These are phyloP conservation scores for Ambispora gerdemannii DNA, from an alignment of 192 early-diverging fungal species.

Conservation along the genomic window DNA sequence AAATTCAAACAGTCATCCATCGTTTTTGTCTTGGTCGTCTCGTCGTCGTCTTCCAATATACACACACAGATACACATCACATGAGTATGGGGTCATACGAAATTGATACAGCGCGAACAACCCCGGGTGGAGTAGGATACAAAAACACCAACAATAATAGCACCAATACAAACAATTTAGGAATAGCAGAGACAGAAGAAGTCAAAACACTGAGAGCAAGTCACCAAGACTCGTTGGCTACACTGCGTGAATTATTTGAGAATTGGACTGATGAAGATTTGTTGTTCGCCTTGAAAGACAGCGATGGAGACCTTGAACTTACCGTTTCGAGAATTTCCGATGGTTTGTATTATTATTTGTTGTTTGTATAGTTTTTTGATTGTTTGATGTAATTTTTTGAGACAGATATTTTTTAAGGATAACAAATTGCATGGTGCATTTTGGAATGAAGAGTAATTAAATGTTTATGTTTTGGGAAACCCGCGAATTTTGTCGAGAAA, in stretches of 20 bases:
- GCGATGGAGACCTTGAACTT: conserved; percentile 77
- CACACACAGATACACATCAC: background rate
- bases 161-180: too few relatives aligned
- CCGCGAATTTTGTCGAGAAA: too few relatives aligned
- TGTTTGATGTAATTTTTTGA: background rate
- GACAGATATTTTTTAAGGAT: background rate
- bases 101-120: conserved; percentile 24
- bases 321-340: conserved; percentile 80
- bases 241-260: conserved; percentile 68
- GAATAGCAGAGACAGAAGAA: conserved; percentile 53
- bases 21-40: background rate
- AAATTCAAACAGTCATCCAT: background rate
- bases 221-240: conserved; percentile 57
- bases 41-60: background rate
- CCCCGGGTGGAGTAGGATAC: conserved; percentile 11
- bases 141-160: conserved; percentile 29
- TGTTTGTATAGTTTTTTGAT: background rate
- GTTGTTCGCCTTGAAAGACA: conserved; percentile 77
- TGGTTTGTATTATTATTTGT: conserved; percentile 40
- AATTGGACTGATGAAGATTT: conserved; percentile 90
- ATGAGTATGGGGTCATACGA: conserved; percentile 27
- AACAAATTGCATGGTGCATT: background rate
- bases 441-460: too few relatives aligned
- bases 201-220: conserved; percentile 58
- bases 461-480: too few relatives aligned